Base-by-base conservation (phyloP, 2,329 filamentous ascomycete species). In the Onygenales sp. region DNA sequence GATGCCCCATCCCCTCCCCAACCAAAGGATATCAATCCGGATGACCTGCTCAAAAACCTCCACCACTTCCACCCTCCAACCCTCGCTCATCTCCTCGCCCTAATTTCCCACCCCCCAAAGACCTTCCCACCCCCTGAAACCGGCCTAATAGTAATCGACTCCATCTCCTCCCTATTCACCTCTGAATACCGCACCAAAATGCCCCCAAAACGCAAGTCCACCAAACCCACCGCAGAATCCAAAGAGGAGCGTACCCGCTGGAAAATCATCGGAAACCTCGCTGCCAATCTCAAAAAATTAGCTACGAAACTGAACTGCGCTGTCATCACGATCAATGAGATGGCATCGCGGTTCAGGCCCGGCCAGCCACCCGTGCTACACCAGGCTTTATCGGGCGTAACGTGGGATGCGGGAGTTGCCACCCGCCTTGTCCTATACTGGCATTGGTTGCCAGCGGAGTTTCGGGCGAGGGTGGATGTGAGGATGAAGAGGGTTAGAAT, bases 371-470 rank as follows among this genome's bases (percentile, higher is more conserved):
- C 90, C 11, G 80, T 85, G 9, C 74, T 97, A 48, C 79, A 85
- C 51, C 86, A 90, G 13, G 83, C 88, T 42, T 77, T 96, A 57
- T 85, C 85, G 54, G 84, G 86, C 11, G 77, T 77, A 17, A 81
- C 86, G 43, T 96, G 91, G 91, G 90, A 95, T 56, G 83, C 82
- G 58, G 85, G 83, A 35, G 75, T 95, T 39, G 81, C 82, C 57
- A 87, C 83, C 43, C 79, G 89, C 52, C 68, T 95, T 56, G 85
- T 86, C 27, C 69, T 95, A 36, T 95, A 93, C 68, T 80, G 86
- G 62, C 89, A 95, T 71, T 91, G 82, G 80, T 78, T 75, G 57
- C 45, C 51, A 11, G 55, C 46, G 14, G 55, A 50, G 70, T 74
- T 60, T 63, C 68, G 77, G 44, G 69, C 68, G 21, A 57, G 62